phyloP scores from a whole-genome alignment of 108 stramenopile species.

The Cyclotella choctawhatcheeana region DNA sequence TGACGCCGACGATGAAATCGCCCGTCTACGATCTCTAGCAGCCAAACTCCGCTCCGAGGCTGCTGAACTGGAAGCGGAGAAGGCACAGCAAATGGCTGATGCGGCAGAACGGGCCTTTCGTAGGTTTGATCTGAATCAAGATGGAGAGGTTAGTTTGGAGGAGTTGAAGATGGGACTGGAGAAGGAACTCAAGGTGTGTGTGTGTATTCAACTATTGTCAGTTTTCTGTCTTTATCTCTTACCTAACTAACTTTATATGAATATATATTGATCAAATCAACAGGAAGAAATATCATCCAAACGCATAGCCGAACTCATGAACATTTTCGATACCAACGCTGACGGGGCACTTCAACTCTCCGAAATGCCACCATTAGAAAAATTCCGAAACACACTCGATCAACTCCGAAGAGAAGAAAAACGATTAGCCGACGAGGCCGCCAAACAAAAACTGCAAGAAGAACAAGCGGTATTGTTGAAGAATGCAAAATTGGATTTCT shows the following conservation, averaged over 20 bases:
- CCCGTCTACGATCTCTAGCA: slow-evolving; percentile 73
- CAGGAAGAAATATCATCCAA: slow-evolving; percentile 69
- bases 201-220: not conserved
- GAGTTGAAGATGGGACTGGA: slow-evolving; percentile 84
- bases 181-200: slow-evolving; percentile 66
- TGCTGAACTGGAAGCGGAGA: slow-evolving; percentile 76
- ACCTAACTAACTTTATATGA: not conserved
- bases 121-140: slow-evolving; percentile 80
- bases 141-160: slow-evolving; percentile 71
- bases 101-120: slow-evolving; percentile 76
- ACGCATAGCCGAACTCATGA: slow-evolving; percentile 75
- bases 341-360: slow-evolving; percentile 81
- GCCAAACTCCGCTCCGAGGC: slow-evolving; percentile 84
- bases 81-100: slow-evolving; percentile 71
- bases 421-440: slow-evolving; percentile 58
- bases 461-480: slow-evolving; percentile 60
- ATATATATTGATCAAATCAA: not conserved
- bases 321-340: slow-evolving; percentile 73
- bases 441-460: not conserved
- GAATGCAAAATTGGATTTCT: slow-evolving; percentile 60
- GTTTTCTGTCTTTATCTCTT: not conserved
- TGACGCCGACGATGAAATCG: slow-evolving; percentile 71
- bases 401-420: slow-evolving; percentile 80
- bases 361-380: slow-evolving; percentile 77
- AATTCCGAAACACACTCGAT: slow-evolving; percentile 78